Evolutionary conservation across 371 early-diverging fungal genomes (phyloP).

Genomic region (Rhizomucor miehei): DNA sequence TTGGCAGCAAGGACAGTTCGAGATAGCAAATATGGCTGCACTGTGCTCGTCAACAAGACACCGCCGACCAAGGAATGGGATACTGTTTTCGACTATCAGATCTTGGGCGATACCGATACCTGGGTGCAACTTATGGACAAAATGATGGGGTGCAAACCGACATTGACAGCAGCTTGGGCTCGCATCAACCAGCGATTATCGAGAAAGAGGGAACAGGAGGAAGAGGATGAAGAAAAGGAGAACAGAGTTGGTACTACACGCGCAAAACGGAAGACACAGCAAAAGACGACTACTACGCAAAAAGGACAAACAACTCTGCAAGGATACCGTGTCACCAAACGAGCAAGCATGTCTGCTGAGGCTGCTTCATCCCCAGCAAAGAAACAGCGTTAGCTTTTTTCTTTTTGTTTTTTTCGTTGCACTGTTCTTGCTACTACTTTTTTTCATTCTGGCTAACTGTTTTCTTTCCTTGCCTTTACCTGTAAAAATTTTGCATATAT

Average conservation of each 20-base stretch:
- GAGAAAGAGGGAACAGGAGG: slow-evolving; percentile 25
- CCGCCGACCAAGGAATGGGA: slow-evolving; percentile 79
- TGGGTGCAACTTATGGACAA: slow-evolving; percentile 41
- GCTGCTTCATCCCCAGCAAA: no score
- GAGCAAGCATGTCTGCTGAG: not conserved
- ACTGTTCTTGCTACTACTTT: no score
- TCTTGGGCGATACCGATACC: slow-evolving; percentile 78
- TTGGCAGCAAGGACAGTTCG: slow-evolving; percentile 76
- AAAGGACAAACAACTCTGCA: slow-evolving; percentile 11
- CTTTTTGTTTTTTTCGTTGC: no score
- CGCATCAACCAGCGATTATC: slow-evolving; percentile 31
- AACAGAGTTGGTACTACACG: slow-evolving; percentile 18
- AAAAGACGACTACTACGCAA: slow-evolving; percentile 2
- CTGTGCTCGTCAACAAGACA: slow-evolving; percentile 64
- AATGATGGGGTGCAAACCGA: slow-evolving; percentile 6
- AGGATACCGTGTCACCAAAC: slow-evolving; percentile 7
- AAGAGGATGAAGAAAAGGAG: slow-evolving; percentile 21
- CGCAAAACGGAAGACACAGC: slow-evolving; percentile 10
- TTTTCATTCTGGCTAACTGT: no score
- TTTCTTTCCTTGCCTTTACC: no score
- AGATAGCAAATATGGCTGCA: slow-evolving; percentile 42
- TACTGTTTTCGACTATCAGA: slow-evolving; percentile 82
- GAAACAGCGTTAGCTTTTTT: no score
- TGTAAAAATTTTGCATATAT: no score
- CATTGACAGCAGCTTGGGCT: slow-evolving; percentile 10